Evolutionary conservation across 2,329 filamentous ascomycete species (phyloP).

Genomic region (Colletotrichum sp.): DNA sequence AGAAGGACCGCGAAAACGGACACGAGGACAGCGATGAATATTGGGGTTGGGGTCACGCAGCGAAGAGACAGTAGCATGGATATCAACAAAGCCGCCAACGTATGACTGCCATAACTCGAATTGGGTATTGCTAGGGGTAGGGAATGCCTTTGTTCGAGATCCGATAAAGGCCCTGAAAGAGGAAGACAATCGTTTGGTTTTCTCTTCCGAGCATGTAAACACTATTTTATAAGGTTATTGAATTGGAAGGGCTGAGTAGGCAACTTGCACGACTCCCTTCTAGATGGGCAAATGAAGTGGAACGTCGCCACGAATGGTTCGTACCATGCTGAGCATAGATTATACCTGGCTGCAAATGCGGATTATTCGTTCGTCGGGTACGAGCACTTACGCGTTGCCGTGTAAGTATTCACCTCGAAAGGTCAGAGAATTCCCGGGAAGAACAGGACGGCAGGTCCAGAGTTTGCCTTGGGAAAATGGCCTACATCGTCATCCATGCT

Average conservation of each 20-base stretch:
- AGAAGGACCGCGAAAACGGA: too few species aligned
- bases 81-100: too few species aligned
- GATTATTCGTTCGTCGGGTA: neutral
- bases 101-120: too few species aligned
- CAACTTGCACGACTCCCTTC: neutral
- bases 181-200: neutral
- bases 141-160: too few species aligned
- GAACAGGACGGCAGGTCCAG: neutral
- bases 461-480: neutral
- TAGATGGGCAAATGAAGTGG: neutral
- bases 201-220: neutral
- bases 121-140: too few species aligned
- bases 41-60: too few species aligned
- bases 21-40: too few species aligned
- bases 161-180: too few species aligned
- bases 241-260: neutral
- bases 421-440: neutral
- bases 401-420: neutral
- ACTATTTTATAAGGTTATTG: neutral
- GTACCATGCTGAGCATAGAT: neutral
- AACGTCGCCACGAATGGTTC: neutral
- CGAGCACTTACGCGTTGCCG: too few species aligned
- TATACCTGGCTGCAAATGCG: neutral
- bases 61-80: too few species aligned
- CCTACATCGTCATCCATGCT: neutral